Percentiles rank a stretch among this genome's conserved stretches.
These are phyloP conservation scores for Phytophthora multivora DNA, from an alignment of 352 stramenopile genomes.

Conservation along the genomic window DNA sequence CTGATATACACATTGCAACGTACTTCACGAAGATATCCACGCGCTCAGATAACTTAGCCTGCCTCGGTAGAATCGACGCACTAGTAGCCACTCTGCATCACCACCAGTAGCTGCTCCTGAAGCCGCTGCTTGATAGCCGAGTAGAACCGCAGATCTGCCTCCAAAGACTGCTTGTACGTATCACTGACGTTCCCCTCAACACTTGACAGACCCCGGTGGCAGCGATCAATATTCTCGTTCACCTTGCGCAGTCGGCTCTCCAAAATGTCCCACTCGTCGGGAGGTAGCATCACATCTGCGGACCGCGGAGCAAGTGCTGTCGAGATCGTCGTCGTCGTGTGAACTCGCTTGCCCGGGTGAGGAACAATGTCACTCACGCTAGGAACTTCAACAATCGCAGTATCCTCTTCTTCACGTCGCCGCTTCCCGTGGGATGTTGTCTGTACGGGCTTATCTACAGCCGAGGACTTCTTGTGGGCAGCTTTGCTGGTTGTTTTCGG, in stretches of 20 bases:
- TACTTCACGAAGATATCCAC: conserved; percentile 8
- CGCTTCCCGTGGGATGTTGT: conserved; percentile 34
- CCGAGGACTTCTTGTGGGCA: conserved; percentile 5
- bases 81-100: conserved; percentile 73
- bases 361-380: conserved; percentile 47
- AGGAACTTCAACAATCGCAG: conserved; percentile 51
- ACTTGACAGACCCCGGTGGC: conserved; percentile 53
- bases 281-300: conserved; percentile 50
- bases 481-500: conserved; percentile 5
- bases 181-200: conserved; percentile 53
- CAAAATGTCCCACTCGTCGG: conserved; percentile 71
- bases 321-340: conserved; percentile 48
- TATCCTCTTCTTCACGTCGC: conserved; percentile 32
- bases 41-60: conserved; percentile 29
- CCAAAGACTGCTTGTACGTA: conserved; percentile 60
- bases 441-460: neutral
- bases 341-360: conserved; percentile 50
- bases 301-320: conserved; percentile 47
- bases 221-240: conserved; percentile 74
- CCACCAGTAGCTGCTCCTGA: conserved; percentile 70
- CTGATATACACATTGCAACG: conserved; percentile 12
- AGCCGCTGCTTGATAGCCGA: conserved; percentile 75
- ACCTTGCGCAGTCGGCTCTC: conserved; percentile 66
- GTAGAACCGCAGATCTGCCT: conserved; percentile 72
- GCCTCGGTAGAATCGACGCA: conserved; percentile 3